Evolutionary conservation across 805 yeast genomes (phyloP), one percentile per base, ranked within the genome.

Genomic region (Saccharomycopsis guyanensis): DNA sequence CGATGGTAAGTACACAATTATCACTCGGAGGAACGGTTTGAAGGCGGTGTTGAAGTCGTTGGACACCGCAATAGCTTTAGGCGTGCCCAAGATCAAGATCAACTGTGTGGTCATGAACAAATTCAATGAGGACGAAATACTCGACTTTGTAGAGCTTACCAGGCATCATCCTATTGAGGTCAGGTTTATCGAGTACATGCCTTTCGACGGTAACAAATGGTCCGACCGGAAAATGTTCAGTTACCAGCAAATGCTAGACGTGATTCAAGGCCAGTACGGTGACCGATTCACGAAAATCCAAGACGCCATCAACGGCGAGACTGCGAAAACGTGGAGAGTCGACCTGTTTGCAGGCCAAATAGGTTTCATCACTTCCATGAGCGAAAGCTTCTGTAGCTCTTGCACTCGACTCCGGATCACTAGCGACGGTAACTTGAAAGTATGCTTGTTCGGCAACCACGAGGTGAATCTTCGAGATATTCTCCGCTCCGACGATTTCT

Each of bases 161-260:
- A 55, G 58, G 44, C 57, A 62, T 32, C 54, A 59, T 35, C 67
- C 70, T 3, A 49, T 74, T 4, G 78, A 75, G 51, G 69, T 75
- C 19, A 59, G 80, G 45, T 75, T 75, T 54, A 75, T 75, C 36
- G 80, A 75, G 53, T 75, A 73, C 57, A 75, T 75, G 80, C 80
- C 80, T 3, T 75, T 75, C 55, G 73, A 65, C 49, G 80, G 80
- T 2, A 75, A 75, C 57, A 70, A 69, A 52, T 75, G 79, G 79
- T 62, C 69, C 13, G 54, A 60, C 33, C 52, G 57, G 5, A 75
- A 75, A 52, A 63, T 75, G 66, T 64, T 73, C 36, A 56, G 70
- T 5, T 74, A 66, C 54, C 56, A 68, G 37, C 75, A 72, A 47
- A 73, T 74, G 50, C 53, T 69, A 18, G 54, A 55, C 12, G 55